Evolutionary conservation across 805 yeast species (phyloP), one percentile per base, ranked within the genome.

Genomic region (Cyberlindnera nakhonratchasimensis): DNA sequence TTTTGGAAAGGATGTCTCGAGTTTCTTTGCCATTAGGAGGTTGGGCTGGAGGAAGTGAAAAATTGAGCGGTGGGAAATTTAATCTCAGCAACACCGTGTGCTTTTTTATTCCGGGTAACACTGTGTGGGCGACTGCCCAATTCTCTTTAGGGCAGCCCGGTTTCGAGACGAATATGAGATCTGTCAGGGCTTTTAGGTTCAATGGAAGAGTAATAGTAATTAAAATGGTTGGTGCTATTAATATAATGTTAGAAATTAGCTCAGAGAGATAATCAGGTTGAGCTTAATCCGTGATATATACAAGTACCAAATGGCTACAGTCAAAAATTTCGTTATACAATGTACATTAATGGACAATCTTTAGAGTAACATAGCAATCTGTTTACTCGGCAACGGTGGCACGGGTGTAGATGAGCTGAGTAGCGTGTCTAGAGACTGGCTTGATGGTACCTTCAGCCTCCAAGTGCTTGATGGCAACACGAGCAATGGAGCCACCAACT

Each of bases 401-500:
- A 70, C 76, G 72, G 69, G 88, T 84, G 95, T 89, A 93, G 71
- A 95, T 86, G 72, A 82, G 80, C 81, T 93, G 99, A 78, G 86
- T 87, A 66, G 96, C 81, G 86, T 90, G 97, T 71, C 80, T 82
- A 65, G 87, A 82, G 69, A 93, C 85, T 63, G 95, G 89, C 78
- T 82, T 86, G 74, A 93, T 93, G 69, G 86, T 74, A 70, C 99
- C 99, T 63, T 90, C 90, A 58, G 75, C 77, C 79, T 89, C 98
- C 71, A 93, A 86, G 67, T 93, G 96, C 72, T 78, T 79, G 70
- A 93, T 83, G 67, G 98, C 99, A 70, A 88, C 85, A 79, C 99
- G 91, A 66, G 99, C 99, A 68, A 93, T 64, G 54, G 99, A 90
- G 74, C 99, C 99, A 79, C 96, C 96, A 64, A 93, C 77, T 93